Conservation (phyloP, 305 asterid genomes). For the Fraxinus albicans region DNA sequence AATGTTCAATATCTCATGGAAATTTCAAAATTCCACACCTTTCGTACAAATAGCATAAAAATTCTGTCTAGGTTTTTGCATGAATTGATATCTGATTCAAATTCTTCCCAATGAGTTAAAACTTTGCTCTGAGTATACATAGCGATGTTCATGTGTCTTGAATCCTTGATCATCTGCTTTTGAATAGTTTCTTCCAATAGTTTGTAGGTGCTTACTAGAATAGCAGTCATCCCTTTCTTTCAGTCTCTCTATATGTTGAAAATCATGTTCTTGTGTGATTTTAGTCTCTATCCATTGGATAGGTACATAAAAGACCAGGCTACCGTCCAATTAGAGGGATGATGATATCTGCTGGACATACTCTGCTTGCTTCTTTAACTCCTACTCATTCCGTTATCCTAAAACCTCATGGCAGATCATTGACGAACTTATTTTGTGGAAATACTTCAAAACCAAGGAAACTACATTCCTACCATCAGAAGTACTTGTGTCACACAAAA, state of each 20-base stretch:
- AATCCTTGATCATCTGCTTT: neutral
- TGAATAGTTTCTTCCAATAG: neutral
- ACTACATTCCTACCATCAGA: constrained; percentile 33
- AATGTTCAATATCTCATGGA: neutral
- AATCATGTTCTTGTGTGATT: constrained; percentile 48
- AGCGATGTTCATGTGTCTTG: neutral
- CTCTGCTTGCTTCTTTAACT: constrained; percentile 71
- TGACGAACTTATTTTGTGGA: constrained; percentile 35
- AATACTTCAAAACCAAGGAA: constrained; percentile 46
- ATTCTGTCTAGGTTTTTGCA: neutral
- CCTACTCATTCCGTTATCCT: constrained; percentile 65
- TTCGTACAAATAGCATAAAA: neutral
- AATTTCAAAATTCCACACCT: neutral
- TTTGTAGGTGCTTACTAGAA: neutral
- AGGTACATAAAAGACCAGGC: constrained; percentile 62
- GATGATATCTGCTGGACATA: constrained; percentile 65
- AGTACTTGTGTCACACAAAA: constrained; percentile 42
- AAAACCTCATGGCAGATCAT: constrained; percentile 66
- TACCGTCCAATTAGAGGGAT: constrained; percentile 49
- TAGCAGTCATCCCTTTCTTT: neutral
- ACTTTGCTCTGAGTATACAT: neutral
- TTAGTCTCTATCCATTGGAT: constrained; percentile 51
- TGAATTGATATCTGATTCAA: neutral
- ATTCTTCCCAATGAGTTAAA: neutral
- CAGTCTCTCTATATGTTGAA: constrained; percentile 16